Percentiles rank a stretch among this genome's conserved stretches.
Evolutionary conservation across 2,329 filamentous ascomycete genomes (phyloP).

Genomic region (Diaporthe amygdali): DNA sequence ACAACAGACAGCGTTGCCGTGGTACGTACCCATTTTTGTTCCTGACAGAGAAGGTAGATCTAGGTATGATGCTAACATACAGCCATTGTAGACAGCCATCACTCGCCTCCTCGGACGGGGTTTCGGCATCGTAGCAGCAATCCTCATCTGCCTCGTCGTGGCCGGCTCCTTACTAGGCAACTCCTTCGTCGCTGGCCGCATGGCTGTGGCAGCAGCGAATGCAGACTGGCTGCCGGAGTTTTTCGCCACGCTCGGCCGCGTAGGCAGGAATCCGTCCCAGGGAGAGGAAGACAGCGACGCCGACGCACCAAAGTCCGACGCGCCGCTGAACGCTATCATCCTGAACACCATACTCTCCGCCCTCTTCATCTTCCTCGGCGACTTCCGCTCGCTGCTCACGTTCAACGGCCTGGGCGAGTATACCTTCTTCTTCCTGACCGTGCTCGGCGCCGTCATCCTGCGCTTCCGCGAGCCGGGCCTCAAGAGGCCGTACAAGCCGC

Average conservation of each 20-base stretch:
- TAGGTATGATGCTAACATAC: not conserved
- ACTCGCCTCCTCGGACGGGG: constrained; percentile 57
- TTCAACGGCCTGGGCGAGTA: constrained; percentile 66
- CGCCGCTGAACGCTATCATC: constrained; percentile 59
- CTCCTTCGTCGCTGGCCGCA: constrained; percentile 65
- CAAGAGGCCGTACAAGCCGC: constrained; percentile 60
- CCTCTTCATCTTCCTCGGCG: constrained; percentile 64
- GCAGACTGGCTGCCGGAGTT: constrained; percentile 54
- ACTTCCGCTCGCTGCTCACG: constrained; percentile 64
- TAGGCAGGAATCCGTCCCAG: constrained; percentile 38
- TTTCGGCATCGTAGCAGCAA: constrained; percentile 58
- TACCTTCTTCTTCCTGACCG: constrained; percentile 68
- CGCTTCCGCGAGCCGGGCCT: constrained; percentile 61
- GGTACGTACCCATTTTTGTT: constrained; percentile 52
- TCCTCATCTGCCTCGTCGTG: constrained; percentile 64
- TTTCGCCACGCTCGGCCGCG: constrained; percentile 49
- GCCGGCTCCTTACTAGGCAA: constrained; percentile 67
- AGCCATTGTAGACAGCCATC: constrained; percentile 53
- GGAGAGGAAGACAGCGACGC: constrained; percentile 22
- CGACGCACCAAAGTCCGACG: constrained; percentile 43
- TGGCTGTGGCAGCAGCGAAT: constrained; percentile 64
- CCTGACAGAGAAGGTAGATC: no score
- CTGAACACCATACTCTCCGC: constrained; percentile 55
- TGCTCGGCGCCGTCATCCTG: constrained; percentile 62
- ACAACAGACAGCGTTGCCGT: constrained; percentile 68